Evolutionary conservation across 1,284 basidiomycete species (phyloP).

Genomic region (Ganoderma sinense): DNA sequence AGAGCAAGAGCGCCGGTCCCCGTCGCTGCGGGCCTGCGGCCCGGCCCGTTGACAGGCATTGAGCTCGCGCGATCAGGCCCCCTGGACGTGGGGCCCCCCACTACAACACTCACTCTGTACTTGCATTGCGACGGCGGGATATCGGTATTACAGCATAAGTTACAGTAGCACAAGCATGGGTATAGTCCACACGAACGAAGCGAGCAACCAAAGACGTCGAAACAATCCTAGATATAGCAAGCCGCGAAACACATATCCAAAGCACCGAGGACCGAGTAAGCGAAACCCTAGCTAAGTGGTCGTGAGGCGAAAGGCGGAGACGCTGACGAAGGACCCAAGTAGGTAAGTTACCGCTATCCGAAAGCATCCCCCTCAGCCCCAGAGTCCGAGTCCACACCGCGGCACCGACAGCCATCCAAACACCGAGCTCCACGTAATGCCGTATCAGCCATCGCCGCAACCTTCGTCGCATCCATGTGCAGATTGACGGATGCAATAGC

Average conservation of each 20-base stretch:
- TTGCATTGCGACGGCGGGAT: neutral
- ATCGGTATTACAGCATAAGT: neutral
- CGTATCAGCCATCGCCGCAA: neutral
- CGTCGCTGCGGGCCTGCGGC: too few relatives aligned
- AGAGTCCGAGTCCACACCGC: conserved; percentile 1
- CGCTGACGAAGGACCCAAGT: neutral
- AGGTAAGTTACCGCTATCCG: neutral
- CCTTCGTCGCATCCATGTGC: neutral
- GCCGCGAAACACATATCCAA: neutral
- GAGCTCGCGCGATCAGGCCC: too few relatives aligned
- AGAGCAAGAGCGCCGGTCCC: neutral
- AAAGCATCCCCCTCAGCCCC: neutral
- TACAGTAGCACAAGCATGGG: neutral
- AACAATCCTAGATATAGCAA: neutral
- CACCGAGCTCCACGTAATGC: neutral
- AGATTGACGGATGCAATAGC: neutral
- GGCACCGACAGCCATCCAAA: too few relatives aligned
- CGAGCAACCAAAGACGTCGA: neutral
- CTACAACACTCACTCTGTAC: neutral
- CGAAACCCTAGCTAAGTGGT: neutral
- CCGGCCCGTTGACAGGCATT: too few relatives aligned
- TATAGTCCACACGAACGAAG: neutral
- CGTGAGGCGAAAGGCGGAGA: neutral
- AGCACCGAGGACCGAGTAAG: neutral
- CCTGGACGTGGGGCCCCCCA: neutral